phyloP scores from a whole-genome alignment of 2,329 filamentous ascomycete genomes.

The Beauveria pseudobassiana region DNA sequence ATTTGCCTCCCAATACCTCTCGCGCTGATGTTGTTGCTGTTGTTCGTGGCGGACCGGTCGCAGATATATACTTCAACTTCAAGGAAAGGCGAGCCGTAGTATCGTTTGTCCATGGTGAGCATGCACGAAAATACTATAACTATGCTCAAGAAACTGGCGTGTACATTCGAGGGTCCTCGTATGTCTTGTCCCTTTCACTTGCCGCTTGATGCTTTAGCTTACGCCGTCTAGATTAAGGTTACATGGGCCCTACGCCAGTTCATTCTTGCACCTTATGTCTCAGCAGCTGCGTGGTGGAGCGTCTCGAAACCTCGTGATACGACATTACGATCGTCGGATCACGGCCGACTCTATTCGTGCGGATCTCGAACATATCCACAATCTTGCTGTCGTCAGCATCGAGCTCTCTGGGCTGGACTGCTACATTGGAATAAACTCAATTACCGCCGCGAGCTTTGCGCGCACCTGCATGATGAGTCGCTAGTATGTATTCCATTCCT shows the following conservation, averaged over 20 bases:
- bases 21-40: constrained; percentile 57
- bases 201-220: neutral
- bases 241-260: constrained; percentile 68
- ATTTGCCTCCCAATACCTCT: constrained; percentile 54
- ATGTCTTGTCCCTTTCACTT: neutral
- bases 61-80: constrained; percentile 58
- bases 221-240: constrained; percentile 50
- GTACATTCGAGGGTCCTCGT: constrained; percentile 48
- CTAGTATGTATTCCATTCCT: constrained; percentile 27
- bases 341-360: constrained; percentile 59
- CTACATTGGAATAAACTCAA: constrained; percentile 68
- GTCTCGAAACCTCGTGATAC: constrained; percentile 66
- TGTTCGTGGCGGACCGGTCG: constrained; percentile 61
- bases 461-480: constrained; percentile 69
- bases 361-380: constrained; percentile 78
- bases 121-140: constrained; percentile 57
- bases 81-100: constrained; percentile 55
- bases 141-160: constrained; percentile 58
- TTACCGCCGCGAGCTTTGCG: constrained; percentile 68
- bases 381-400: constrained; percentile 62
- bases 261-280: constrained; percentile 52
- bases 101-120: constrained; percentile 59
- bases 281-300: constrained; percentile 59
- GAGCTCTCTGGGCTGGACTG: constrained; percentile 51
- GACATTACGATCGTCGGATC: constrained; percentile 47